Conservation (phyloP, 164 flowering plant genomes). For the Euptelea pleiosperma region DNA sequence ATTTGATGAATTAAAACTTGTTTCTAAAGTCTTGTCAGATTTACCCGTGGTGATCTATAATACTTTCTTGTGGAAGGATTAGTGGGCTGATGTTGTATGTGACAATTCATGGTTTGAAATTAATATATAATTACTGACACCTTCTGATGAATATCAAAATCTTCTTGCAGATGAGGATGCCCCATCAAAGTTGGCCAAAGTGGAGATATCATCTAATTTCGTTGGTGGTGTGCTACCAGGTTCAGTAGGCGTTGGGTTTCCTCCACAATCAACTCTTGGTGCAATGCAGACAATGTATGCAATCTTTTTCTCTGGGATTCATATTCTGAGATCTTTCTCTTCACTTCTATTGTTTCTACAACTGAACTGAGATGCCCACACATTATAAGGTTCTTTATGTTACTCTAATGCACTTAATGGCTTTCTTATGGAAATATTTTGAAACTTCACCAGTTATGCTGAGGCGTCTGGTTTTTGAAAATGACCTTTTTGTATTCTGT, state of each 20-base stretch:
- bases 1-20: too few species aligned
- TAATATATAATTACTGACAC: neutral
- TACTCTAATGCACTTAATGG: too few species aligned
- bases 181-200: constrained; percentile 63
- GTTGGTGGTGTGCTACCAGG: constrained; percentile 55
- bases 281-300: constrained; percentile 58
- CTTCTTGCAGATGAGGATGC: constrained; percentile 70
- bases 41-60: neutral
- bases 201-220: constrained; percentile 48
- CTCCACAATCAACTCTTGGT: constrained; percentile 55
- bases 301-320: neutral
- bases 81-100: neutral
- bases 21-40: neutral
- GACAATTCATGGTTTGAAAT: neutral
- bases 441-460: too few species aligned
- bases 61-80: too few species aligned
- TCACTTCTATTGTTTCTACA: too few species aligned
- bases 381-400: too few species aligned
- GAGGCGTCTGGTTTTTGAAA: too few species aligned
- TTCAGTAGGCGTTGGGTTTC: constrained; percentile 53
- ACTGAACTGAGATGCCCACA: too few species aligned
- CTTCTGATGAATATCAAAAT: constrained; percentile 1
- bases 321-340: neutral
- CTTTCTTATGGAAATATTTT: too few species aligned
- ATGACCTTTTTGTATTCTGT: too few species aligned